A percentile compares a stretch with the other conserved stretches of the same genome.
These are phyloP conservation scores for Stagonosporopsis vannaccii DNA, from an alignment of 2,329 filamentous ascomycete genomes.

Conservation along the genomic window DNA sequence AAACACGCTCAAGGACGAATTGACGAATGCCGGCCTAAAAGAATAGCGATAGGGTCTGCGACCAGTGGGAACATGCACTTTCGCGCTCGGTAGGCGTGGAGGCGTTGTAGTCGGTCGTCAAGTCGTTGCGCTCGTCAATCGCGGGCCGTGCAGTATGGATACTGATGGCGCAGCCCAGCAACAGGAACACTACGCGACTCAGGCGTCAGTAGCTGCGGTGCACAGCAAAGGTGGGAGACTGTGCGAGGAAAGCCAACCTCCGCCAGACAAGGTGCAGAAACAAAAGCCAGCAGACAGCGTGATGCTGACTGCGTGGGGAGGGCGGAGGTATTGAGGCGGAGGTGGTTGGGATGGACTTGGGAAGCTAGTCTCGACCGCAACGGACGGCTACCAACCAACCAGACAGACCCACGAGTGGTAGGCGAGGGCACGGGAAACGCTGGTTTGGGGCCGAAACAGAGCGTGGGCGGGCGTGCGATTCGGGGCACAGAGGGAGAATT, in stretches of 20 bases:
- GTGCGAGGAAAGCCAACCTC: conserved; percentile 20
- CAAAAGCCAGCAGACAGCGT: conserved; percentile 32
- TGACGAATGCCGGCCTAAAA: conserved; percentile 37
- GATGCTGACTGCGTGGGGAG: conserved; percentile 42
- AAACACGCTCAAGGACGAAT: conserved; percentile 42
- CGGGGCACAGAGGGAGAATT: background rate
- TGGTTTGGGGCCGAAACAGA: conserved; percentile 31
- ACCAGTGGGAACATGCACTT: conserved; percentile 32
- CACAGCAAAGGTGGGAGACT: conserved; percentile 16
- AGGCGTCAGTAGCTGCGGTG: conserved; percentile 35
- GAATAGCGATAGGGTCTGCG: conserved; percentile 32
- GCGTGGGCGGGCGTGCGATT: conserved; percentile 2
- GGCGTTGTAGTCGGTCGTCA: conserved; percentile 41
- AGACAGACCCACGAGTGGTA: conserved; percentile 44
- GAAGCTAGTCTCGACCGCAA: conserved; percentile 40
- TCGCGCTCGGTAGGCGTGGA: conserved; percentile 19
- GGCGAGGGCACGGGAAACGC: conserved; percentile 48
- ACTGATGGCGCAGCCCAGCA: conserved; percentile 34
- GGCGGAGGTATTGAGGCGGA: conserved; percentile 49
- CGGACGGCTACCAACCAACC: conserved; percentile 35
- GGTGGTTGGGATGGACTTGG: conserved; percentile 52
- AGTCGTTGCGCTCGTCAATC: conserved; percentile 41
- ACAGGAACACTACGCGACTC: conserved; percentile 35
- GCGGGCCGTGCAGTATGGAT: conserved; percentile 45
- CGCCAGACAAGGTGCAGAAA: conserved; percentile 32